phyloP scores from a whole-genome alignment of 805 yeast genomes.

The Wickerhamomyces silvicola region DNA sequence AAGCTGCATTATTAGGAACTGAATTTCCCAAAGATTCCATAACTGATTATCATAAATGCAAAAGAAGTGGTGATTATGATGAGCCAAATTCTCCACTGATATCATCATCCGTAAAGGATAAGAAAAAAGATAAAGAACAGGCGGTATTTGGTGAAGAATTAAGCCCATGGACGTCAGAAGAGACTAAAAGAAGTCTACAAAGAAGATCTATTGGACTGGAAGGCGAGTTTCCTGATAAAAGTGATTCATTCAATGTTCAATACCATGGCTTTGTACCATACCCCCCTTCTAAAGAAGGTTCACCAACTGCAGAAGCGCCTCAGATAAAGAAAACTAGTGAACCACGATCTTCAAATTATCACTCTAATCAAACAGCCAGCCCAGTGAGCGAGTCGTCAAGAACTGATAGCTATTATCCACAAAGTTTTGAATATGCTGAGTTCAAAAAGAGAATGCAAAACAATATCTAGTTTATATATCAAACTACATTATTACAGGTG shows the following conservation, averaged over 20 bases:
- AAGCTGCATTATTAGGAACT: constrained; percentile 2
- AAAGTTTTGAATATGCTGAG: constrained; percentile 16
- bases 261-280: constrained; percentile 3
- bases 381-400: too few species aligned
- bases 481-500: not conserved
- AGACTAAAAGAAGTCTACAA: constrained; percentile 1
- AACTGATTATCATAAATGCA: not conserved
- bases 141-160: not conserved
- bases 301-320: not conserved
- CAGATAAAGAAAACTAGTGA: not conserved
- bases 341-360: not conserved
- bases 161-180: constrained; percentile 2
- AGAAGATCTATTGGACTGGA: not conserved
- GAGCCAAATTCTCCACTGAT: not conserved
- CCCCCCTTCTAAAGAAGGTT: constrained; percentile 1
- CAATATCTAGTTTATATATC: constrained; percentile 1
- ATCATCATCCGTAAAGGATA: not conserved
- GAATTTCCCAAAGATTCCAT: not conserved
- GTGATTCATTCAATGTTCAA: constrained; percentile 3
- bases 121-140: not conserved
- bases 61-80: not conserved
- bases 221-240: not conserved
- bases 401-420: constrained; percentile 1
- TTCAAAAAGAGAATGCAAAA: constrained; percentile 20
- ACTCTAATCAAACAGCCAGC: too few species aligned